Conservation (phyloP, 1,284 basidiomycete genomes). For the Cutaneotrichosporon daszewskae region DNA sequence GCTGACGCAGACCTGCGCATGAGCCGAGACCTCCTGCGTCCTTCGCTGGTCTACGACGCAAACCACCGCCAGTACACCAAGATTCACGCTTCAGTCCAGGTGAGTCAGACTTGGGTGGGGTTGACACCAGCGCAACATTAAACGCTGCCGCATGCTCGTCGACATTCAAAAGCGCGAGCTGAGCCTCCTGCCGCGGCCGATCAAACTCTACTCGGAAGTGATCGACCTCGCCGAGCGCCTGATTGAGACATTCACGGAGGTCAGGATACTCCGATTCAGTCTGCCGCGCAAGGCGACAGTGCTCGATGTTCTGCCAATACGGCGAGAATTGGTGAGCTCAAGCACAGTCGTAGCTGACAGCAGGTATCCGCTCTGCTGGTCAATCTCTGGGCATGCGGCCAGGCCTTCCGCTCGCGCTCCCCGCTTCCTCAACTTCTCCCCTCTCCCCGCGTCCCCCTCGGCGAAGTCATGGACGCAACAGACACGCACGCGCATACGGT, state of each 20-base stretch:
- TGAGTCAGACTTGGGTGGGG: constrained; percentile 5
- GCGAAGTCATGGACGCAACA: constrained; percentile 37
- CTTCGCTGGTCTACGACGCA: constrained; percentile 37
- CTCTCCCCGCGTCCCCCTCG: constrained; percentile 44
- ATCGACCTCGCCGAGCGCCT: constrained; percentile 45
- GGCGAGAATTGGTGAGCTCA: constrained; percentile 50
- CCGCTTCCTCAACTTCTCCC: constrained; percentile 52
- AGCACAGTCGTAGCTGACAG: too few species aligned
- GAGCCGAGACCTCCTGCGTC: constrained; percentile 41
- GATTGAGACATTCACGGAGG: constrained; percentile 44
- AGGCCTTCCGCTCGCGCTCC: constrained; percentile 47
- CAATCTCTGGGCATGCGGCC: constrained; percentile 48
- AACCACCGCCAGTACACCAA: constrained; percentile 33
- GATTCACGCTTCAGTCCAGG: constrained; percentile 28
- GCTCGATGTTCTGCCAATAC: constrained; percentile 48
- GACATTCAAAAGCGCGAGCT: constrained; percentile 46
- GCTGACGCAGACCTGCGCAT: constrained; percentile 34
- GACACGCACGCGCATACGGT: constrained; percentile 35
- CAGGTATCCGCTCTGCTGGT: constrained; percentile 48
- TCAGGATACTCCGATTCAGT: constrained; percentile 47
- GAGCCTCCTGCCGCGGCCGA: constrained; percentile 49
- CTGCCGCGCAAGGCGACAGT: constrained; percentile 46
- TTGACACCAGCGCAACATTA: constrained; percentile 24
- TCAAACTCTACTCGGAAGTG: constrained; percentile 44
- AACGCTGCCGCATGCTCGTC: constrained; percentile 32